Conservation (phyloP, 1,284 basidiomycete genomes). For the Cryptococcus neoformans region DNA sequence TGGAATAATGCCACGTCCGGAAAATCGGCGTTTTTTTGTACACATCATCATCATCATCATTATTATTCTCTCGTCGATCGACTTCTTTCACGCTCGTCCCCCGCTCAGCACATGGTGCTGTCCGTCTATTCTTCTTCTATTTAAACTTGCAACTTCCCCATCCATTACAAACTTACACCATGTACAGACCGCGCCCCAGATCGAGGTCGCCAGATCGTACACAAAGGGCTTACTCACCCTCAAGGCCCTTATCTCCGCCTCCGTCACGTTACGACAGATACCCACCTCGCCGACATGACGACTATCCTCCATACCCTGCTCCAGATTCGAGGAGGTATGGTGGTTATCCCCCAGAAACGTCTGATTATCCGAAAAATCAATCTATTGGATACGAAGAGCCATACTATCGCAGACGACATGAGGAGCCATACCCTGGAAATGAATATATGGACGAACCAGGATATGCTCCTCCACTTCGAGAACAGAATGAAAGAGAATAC, state of each 20-base stretch:
- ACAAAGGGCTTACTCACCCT: constrained; percentile 27
- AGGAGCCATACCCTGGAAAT: constrained; percentile 2
- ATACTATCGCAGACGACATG: constrained; percentile 11
- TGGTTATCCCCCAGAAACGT: not conserved
- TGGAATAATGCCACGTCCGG: too few relatives aligned
- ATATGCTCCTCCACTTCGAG: too few relatives aligned
- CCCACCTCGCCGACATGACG: constrained; percentile 9
- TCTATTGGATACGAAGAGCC: constrained; percentile 15
- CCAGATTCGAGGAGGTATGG: too few relatives aligned
- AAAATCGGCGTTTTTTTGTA: too few relatives aligned
- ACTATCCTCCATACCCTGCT: not conserved
- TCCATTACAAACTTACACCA: not conserved
- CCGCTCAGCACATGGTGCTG: too few relatives aligned
- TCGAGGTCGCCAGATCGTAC: constrained; percentile 20
- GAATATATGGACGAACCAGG: too few relatives aligned
- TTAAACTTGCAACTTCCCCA: too few relatives aligned
- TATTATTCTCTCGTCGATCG: too few relatives aligned
- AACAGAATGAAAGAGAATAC: constrained; percentile 1
- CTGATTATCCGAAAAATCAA: not conserved
- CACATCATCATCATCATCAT: too few relatives aligned
- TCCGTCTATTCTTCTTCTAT: too few relatives aligned
- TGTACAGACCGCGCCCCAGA: constrained; percentile 7
- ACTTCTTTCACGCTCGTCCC: too few relatives aligned
- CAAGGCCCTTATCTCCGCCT: constrained; percentile 20
- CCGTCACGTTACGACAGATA: not conserved